A percentile compares a stretch with the other conserved stretches of the same genome.
phyloP scores from a whole-genome alignment of 768 basidiomycete species.

The Kwoniella mangroviensis region DNA sequence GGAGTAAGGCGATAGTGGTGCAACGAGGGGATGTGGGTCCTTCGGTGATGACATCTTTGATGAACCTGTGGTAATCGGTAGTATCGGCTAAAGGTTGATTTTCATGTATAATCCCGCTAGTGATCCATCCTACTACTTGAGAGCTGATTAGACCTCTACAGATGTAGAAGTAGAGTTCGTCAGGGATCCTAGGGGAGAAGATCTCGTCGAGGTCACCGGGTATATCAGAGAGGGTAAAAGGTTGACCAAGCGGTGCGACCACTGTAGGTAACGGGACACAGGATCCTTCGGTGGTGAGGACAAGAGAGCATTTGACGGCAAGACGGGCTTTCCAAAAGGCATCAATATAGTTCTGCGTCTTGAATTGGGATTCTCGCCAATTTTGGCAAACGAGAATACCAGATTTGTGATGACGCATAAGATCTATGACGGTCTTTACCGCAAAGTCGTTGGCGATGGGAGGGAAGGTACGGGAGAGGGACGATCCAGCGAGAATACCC shows the following conservation, averaged over 20 bases:
- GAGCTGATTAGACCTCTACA: slow-evolving; percentile 88
- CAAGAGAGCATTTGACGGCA: slow-evolving; percentile 88
- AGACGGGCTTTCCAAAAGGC: slow-evolving; percentile 85
- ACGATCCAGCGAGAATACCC: slow-evolving; percentile 87
- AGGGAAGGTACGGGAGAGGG: slow-evolving; percentile 65
- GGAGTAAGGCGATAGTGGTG: slow-evolving; percentile 84
- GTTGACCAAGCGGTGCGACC: slow-evolving; percentile 71
- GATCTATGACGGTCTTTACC: slow-evolving; percentile 68
- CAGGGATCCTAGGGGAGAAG: slow-evolving; percentile 90
- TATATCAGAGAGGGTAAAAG: slow-evolving; percentile 80
- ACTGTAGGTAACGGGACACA: slow-evolving; percentile 63
- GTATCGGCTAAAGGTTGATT: slow-evolving; percentile 87
- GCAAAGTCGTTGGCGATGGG: slow-evolving; percentile 55
- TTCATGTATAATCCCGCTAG: slow-evolving; percentile 80
- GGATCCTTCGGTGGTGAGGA: slow-evolving; percentile 76
- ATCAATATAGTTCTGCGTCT: slow-evolving; percentile 77
- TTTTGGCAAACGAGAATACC: slow-evolving; percentile 60
- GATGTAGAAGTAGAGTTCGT: slow-evolving; percentile 95
- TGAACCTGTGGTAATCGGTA: slow-evolving; percentile 88
- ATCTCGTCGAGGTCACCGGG: slow-evolving; percentile 91
- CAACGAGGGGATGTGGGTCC: slow-evolving; percentile 91
- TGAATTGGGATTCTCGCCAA: slow-evolving; percentile 64
- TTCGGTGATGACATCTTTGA: slow-evolving; percentile 95
- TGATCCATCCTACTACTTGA: slow-evolving; percentile 92
- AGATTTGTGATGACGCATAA: slow-evolving; percentile 90